Evolutionary conservation across 176 grass and related monocot species (phyloP).

Genomic region (Canna indica): DNA sequence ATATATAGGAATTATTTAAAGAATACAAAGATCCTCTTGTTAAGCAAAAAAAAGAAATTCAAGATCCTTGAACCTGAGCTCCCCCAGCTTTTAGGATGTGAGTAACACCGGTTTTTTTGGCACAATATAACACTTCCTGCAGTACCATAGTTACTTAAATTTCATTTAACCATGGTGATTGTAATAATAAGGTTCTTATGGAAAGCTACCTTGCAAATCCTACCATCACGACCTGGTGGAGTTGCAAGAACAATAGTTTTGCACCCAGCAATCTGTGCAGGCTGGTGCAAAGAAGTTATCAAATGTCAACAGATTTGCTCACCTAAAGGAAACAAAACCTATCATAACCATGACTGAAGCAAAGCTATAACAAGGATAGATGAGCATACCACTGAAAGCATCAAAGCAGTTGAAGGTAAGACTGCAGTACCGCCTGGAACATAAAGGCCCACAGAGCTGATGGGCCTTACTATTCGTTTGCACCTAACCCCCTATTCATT

Average conservation of each 20-base stretch:
- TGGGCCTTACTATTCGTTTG: conserved; percentile 80
- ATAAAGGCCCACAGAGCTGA: conserved; percentile 90
- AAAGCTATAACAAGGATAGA: conserved; percentile 22
- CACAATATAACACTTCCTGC: conserved; percentile 46
- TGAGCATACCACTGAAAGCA: conserved; percentile 82
- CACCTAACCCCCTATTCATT: conserved; percentile 75
- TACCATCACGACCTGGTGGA: conserved; percentile 67
- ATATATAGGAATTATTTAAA: conserved; percentile 10
- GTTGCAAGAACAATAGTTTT: conserved; percentile 91
- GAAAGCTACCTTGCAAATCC: conserved; percentile 79
- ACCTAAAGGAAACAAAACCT: conserved; percentile 13
- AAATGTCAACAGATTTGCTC: conserved; percentile 15
- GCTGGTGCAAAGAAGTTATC: conserved; percentile 40
- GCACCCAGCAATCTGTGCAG: conserved; percentile 89
- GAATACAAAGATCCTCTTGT: neutral
- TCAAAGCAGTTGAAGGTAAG: conserved; percentile 87
- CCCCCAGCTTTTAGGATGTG: conserved; percentile 86
- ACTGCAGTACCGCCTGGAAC: conserved; percentile 95
- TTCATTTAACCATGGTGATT: neutral
- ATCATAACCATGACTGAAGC: neutral
- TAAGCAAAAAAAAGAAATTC: neutral
- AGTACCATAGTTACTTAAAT: too few species aligned
- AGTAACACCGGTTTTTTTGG: conserved; percentile 91
- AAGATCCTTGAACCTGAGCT: conserved; percentile 62
- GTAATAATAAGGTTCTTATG: neutral